phyloP scores from a whole-genome alignment of 306 rosid species.

The Inga laurina region DNA sequence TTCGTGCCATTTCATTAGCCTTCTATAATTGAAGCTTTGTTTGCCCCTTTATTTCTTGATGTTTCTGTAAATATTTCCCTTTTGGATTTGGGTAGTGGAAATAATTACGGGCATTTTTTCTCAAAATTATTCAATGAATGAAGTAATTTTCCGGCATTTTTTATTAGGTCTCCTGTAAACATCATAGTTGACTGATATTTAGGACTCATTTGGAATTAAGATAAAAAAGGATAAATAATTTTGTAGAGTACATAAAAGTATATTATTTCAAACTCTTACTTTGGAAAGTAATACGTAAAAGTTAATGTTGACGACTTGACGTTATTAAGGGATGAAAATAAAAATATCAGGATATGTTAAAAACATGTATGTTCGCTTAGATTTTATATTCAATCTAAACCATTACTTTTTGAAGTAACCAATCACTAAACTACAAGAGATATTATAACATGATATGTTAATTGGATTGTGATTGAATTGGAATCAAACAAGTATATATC shows the following conservation, averaged over 20 bases:
- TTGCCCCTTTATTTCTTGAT: background rate
- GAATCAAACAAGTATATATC: background rate
- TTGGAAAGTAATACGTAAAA: background rate
- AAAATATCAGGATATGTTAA: background rate
- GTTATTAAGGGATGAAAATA: background rate
- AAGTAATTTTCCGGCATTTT: background rate
- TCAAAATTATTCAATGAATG: constrained; percentile 7
- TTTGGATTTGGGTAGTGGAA: background rate
- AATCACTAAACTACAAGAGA: background rate
- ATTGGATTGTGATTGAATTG: background rate
- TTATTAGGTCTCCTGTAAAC: background rate
- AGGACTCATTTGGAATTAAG: background rate
- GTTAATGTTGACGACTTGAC: background rate
- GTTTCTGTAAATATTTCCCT: background rate
- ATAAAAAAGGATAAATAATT: background rate
- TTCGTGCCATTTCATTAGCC: constrained; percentile 26
- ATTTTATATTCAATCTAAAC: background rate
- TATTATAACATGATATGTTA: background rate
- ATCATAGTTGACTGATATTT: background rate
- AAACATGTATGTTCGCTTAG: background rate
- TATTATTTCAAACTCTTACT: background rate
- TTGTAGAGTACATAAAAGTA: background rate
- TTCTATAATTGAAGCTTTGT: constrained; percentile 12
- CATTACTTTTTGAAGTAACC: background rate
- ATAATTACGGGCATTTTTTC: constrained; percentile 16